A percentile compares a stretch with the other conserved stretches of the same genome.
Evolutionary conservation across 257 asterid species (phyloP).

Genomic region (Plantago ovata): DNA sequence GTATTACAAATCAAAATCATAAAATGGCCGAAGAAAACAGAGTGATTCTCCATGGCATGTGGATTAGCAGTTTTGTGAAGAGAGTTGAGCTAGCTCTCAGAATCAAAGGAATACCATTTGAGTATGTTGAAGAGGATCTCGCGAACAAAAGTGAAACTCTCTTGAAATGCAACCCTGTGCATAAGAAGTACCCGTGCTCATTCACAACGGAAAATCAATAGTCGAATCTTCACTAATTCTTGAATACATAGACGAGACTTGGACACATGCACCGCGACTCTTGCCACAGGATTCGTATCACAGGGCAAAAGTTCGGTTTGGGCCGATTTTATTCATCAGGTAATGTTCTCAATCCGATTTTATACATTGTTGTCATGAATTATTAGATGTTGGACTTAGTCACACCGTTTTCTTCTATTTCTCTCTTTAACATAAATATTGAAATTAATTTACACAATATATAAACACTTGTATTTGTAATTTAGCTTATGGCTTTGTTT

Average conservation of each 20-base stretch:
- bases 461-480: too few species aligned
- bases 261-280: conserved; percentile 28
- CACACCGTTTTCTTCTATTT: too few species aligned
- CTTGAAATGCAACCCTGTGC: conserved; percentile 32
- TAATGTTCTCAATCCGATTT: conserved; percentile 16
- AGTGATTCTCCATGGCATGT: conserved; percentile 31
- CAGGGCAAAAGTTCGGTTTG: conserved; percentile 36
- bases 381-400: too few species aligned
- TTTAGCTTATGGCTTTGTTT: too few species aligned
- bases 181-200: conserved; percentile 39
- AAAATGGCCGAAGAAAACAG: conserved; percentile 35
- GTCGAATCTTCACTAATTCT: conserved; percentile 30
- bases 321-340: conserved; percentile 35
- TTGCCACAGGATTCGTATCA: conserved; percentile 35
- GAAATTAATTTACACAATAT: too few species aligned
- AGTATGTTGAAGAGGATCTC: conserved; percentile 41
- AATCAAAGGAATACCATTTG: conserved; percentile 39
- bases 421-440: too few species aligned
- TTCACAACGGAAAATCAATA: conserved; percentile 38
- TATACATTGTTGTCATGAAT: too few species aligned
- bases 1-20: not conserved
- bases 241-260: conserved; percentile 41
- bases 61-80: conserved; percentile 37
- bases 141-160: conserved; percentile 30
- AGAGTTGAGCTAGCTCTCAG: conserved; percentile 45